Evolutionary conservation across 169 alveolate species (phyloP).

Genomic region (Plasmodium blacklocki): DNA sequence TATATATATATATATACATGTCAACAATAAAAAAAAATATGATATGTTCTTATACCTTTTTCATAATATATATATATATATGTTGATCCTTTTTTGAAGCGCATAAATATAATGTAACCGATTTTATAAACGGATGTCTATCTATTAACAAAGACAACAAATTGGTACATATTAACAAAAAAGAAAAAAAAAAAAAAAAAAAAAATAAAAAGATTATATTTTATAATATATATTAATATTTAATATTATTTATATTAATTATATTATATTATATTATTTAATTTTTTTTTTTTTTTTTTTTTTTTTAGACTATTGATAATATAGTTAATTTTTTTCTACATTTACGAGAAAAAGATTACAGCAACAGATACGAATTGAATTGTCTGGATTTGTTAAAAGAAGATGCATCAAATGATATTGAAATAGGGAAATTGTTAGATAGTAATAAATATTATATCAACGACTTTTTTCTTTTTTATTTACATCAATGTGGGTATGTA

Average conservation of each 20-base stretch:
- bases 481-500: constrained; percentile 63
- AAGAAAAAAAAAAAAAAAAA: background rate
- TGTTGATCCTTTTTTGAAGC: constrained; percentile 3
- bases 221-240: background rate
- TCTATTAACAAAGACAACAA: constrained; percentile 15
- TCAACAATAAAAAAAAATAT: background rate
- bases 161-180: constrained; percentile 2
- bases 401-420: constrained; percentile 1
- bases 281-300: background rate
- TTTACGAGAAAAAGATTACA: constrained; percentile 40
- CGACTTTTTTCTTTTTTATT: constrained; percentile 46
- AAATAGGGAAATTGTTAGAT: constrained; percentile 1
- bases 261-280: background rate
- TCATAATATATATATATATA: background rate
- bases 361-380: constrained; percentile 7
- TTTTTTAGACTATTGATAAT: constrained; percentile 14
- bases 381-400: constrained; percentile 28
- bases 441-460: constrained; percentile 17
- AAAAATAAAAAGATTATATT: background rate
- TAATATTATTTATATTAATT: too few relatives aligned
- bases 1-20: background rate
- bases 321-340: constrained; percentile 37
- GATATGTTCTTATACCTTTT: too few relatives aligned
- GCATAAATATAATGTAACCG: constrained; percentile 48
- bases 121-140: constrained; percentile 40